Percentiles rank a stretch among this genome's conserved stretches.
Conservation (phyloP, 768 basidiomycete genomes). For the Tricholoma sp. region DNA sequence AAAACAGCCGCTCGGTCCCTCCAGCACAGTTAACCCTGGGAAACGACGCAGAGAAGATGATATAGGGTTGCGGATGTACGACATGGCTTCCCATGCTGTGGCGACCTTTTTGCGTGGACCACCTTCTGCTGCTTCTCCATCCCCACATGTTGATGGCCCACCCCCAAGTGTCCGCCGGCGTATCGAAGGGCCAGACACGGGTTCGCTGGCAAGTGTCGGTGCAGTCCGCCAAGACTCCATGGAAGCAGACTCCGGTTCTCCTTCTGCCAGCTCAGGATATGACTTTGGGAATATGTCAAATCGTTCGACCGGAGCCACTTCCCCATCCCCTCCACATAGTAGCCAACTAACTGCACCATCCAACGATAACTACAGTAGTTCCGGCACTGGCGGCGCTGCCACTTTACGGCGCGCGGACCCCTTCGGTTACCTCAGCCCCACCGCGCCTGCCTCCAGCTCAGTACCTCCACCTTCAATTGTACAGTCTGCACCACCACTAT, state of each 20-base stretch:
- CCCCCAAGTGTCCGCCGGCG: slow-evolving; percentile 33
- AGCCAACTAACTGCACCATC: neutral
- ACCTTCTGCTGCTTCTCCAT: slow-evolving; percentile 16
- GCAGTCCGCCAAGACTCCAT: slow-evolving; percentile 10
- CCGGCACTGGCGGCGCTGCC: slow-evolving; percentile 3
- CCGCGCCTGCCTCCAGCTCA: slow-evolving; percentile 21
- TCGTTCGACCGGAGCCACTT: slow-evolving; percentile 23
- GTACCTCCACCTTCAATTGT: slow-evolving; percentile 24
- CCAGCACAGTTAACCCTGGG: slow-evolving; percentile 21
- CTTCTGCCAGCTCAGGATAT: slow-evolving; percentile 14
- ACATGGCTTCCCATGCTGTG: slow-evolving; percentile 50
- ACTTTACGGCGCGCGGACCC: slow-evolving; percentile 38
- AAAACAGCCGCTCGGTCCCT: slow-evolving; percentile 29
- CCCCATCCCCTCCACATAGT: slow-evolving; percentile 21
- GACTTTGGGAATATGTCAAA: slow-evolving; percentile 9
- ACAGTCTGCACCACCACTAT: slow-evolving; percentile 25
- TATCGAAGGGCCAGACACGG: slow-evolving; percentile 17
- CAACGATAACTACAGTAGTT: neutral
- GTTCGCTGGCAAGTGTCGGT: neutral
- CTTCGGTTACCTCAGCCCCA: slow-evolving; percentile 50
- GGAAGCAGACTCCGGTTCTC: slow-evolving; percentile 14
- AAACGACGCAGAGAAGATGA: slow-evolving; percentile 60
- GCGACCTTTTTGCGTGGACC: slow-evolving; percentile 42
- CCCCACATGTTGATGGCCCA: slow-evolving; percentile 18
- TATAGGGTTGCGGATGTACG: slow-evolving; percentile 44